A percentile compares a stretch with the other conserved stretches of the same genome.
These are phyloP conservation scores for Solanum rostratum DNA, from an alignment of 257 asterid species.

Conservation along the genomic window DNA sequence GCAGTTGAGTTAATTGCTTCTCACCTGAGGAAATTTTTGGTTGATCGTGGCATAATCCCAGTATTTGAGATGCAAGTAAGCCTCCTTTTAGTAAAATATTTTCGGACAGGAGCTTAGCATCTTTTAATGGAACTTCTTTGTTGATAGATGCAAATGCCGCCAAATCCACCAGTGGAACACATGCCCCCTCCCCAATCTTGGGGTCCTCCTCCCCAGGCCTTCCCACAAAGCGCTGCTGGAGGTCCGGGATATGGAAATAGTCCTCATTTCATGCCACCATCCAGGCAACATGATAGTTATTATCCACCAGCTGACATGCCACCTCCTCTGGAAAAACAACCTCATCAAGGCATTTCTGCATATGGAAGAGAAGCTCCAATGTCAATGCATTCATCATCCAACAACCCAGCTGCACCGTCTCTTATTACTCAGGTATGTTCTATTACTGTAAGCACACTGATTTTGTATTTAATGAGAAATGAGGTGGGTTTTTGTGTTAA, in stretches of 20 bases:
- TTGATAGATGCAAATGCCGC: slow-evolving; percentile 56
- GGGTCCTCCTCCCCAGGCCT: slow-evolving; percentile 81
- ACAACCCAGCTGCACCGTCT: slow-evolving; percentile 59
- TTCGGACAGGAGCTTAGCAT: background rate
- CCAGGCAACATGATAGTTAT: slow-evolving; percentile 66
- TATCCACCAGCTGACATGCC: slow-evolving; percentile 61
- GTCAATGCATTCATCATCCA: slow-evolving; percentile 49
- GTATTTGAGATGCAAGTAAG: slow-evolving; percentile 79
- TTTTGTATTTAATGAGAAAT: background rate
- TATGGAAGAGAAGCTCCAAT: slow-evolving; percentile 70
- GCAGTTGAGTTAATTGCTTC: slow-evolving; percentile 74
- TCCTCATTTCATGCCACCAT: slow-evolving; percentile 55
- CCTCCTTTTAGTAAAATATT: slow-evolving; percentile 1
- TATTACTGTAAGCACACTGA: background rate
- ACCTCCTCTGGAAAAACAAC: slow-evolving; percentile 54
- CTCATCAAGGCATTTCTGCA: slow-evolving; percentile 81
- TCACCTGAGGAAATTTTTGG: slow-evolving; percentile 75
- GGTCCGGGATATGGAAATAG: slow-evolving; percentile 60
- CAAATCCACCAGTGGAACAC: slow-evolving; percentile 49
- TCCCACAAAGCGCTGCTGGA: slow-evolving; percentile 39
- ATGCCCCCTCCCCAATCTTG: slow-evolving; percentile 67
- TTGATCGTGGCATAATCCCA: slow-evolving; percentile 72
- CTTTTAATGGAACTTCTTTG: background rate
- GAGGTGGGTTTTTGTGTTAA: background rate
- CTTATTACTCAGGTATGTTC: slow-evolving; percentile 65